A percentile compares a stretch with the other conserved stretches of the same genome.
These are phyloP conservation scores for Penicillium sp. DNA, from an alignment of 2,329 filamentous ascomycete species.

Conservation along the genomic window DNA sequence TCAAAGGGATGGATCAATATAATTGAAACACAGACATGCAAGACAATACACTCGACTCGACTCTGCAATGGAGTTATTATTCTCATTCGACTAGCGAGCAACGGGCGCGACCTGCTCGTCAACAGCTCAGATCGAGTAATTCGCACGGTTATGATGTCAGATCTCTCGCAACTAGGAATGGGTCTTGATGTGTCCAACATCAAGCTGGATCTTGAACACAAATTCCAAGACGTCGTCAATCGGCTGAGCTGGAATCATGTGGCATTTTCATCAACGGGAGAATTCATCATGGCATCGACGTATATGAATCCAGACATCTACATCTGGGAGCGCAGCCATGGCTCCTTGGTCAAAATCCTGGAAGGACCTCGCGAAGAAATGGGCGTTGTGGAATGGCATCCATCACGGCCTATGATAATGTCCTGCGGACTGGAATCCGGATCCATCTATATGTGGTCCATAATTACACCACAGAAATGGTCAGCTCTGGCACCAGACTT, in stretches of 20 bases:
- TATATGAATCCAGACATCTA: conserved; percentile 99
- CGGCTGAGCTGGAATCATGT: conserved; percentile 95
- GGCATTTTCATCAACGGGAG: conserved; percentile 86
- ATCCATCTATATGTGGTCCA: conserved; percentile 92
- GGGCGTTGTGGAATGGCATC: conserved; percentile 96
- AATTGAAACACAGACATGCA: conserved; percentile 74
- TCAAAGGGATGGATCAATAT: conserved; percentile 97
- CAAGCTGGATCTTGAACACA: conserved; percentile 88
- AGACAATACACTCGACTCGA: conserved; percentile 85
- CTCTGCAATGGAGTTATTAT: conserved; percentile 85
- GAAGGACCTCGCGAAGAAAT: conserved; percentile 96
- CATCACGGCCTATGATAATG: conserved; percentile 77
- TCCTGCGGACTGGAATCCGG: conserved; percentile 92
- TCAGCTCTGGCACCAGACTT: conserved; percentile 96
- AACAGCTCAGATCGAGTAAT: conserved; percentile 96
- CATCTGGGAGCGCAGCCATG: conserved; percentile 92
- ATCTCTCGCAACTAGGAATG: conserved; percentile 53
- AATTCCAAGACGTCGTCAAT: conserved; percentile 97
- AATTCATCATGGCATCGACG: conserved; percentile 94
- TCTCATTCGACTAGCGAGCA: conserved; percentile 75
- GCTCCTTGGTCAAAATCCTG: conserved; percentile 91
- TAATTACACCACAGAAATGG: conserved; percentile 93
- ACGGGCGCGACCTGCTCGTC: conserved; percentile 81
- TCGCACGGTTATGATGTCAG: conserved; percentile 83
- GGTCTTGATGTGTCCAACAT: conserved; percentile 79